phyloP scores from a whole-genome alignment of 768 basidiomycete species.

The Favolaschia claudopus region DNA sequence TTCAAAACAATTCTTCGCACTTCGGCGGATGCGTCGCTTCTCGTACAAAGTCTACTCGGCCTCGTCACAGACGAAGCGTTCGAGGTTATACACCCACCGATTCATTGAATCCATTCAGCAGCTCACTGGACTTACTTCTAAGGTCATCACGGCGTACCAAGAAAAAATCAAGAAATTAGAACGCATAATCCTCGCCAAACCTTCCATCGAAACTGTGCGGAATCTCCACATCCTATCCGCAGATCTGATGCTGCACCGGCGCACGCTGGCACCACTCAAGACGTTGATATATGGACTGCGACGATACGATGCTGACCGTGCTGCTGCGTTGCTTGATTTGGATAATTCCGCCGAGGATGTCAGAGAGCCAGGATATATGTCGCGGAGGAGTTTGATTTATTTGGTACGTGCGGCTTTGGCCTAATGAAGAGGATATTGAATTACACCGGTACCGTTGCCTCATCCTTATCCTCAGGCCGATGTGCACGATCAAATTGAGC shows the following conservation, averaged over 20 bases:
- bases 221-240: slow-evolving; percentile 76
- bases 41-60: slow-evolving; percentile 76
- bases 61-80: slow-evolving; percentile 70
- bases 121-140: neutral
- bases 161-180: slow-evolving; percentile 69
- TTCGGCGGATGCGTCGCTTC: slow-evolving; percentile 71
- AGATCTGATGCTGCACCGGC: slow-evolving; percentile 76
- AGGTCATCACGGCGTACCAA: slow-evolving; percentile 69
- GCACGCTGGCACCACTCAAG: slow-evolving; percentile 76
- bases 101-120: too few relatives aligned
- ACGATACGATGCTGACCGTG: slow-evolving; percentile 75
- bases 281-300: slow-evolving; percentile 73
- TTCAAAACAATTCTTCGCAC: slow-evolving; percentile 66
- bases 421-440: too few relatives aligned
- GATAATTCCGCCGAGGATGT: slow-evolving; percentile 44
- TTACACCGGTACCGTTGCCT: too few relatives aligned
- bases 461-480: slow-evolving; percentile 70
- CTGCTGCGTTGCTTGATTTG: slow-evolving; percentile 61
- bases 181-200: slow-evolving; percentile 62
- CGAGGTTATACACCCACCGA: too few relatives aligned
- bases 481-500: slow-evolving; percentile 79
- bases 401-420: slow-evolving; percentile 60
- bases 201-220: slow-evolving; percentile 68
- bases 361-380: slow-evolving; percentile 68
- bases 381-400: slow-evolving; percentile 72